Evolutionary conservation across 2,329 filamentous ascomycete genomes (phyloP).

Genomic region (Paecilomyces niveus): DNA sequence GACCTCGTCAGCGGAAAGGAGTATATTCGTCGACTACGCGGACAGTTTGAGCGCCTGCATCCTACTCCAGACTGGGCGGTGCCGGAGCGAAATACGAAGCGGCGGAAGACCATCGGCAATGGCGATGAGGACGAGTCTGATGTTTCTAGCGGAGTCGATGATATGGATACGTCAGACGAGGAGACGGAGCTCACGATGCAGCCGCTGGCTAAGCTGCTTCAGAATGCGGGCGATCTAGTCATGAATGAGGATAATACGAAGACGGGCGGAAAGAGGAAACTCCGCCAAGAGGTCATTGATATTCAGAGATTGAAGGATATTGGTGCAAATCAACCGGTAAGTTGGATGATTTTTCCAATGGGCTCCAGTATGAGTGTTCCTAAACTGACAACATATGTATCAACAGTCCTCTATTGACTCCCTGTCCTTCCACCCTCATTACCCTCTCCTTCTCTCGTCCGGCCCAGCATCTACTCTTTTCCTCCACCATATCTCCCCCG

Average conservation of each 20-base stretch:
- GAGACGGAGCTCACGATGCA: constrained; percentile 59
- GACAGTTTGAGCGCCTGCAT: constrained; percentile 62
- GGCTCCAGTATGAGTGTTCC: no score
- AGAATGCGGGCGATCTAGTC: constrained; percentile 63
- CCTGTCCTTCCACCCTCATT: constrained; percentile 80
- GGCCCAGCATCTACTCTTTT: constrained; percentile 79
- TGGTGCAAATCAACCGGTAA: constrained; percentile 62
- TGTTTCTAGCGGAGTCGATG: constrained; percentile 43
- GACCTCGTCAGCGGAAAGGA: constrained; percentile 81
- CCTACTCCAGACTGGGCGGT: constrained; percentile 56
- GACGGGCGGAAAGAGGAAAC: constrained; percentile 56
- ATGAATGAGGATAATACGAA: constrained; percentile 40
- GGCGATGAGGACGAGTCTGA: constrained; percentile 20
- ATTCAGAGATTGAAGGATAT: constrained; percentile 88
- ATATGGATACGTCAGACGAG: constrained; percentile 49
- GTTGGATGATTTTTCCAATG: constrained; percentile 11
- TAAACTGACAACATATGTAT: background rate
- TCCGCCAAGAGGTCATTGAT: constrained; percentile 81
- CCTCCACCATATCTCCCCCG: constrained; percentile 79
- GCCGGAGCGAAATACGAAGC: constrained; percentile 42
- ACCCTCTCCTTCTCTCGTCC: constrained; percentile 82
- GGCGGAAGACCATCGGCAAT: constrained; percentile 29
- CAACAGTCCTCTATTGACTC: constrained; percentile 65
- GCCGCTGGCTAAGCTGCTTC: constrained; percentile 73
- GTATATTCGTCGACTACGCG: constrained; percentile 71